Conservation (phyloP, 2,329 filamentous ascomycete species). For the Colletotrichum sp. region DNA sequence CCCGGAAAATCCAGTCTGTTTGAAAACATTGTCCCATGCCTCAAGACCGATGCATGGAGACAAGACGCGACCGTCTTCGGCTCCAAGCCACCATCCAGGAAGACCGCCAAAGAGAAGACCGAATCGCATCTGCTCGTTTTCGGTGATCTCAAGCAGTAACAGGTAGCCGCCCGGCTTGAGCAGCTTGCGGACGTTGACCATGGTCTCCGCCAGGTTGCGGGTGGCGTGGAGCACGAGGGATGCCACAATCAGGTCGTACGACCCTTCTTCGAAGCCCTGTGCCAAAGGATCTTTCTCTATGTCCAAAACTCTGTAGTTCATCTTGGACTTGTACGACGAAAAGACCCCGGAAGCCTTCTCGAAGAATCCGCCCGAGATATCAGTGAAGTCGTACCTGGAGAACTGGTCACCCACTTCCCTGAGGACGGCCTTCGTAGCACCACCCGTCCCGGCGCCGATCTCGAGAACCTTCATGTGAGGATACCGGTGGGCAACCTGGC, state of each 20-base stretch:
- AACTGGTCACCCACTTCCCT: not conserved
- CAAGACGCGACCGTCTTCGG: conserved; percentile 22
- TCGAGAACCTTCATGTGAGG: conserved; percentile 29
- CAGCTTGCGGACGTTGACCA: conserved; percentile 27
- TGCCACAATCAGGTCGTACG: conserved; percentile 33
- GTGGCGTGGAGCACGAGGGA: conserved; percentile 34
- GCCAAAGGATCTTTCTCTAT: conserved; percentile 29
- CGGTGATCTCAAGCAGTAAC: not conserved
- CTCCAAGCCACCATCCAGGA: conserved; percentile 32
- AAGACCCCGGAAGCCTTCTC: conserved; percentile 28
- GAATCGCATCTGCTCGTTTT: conserved; percentile 17
- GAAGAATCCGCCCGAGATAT: conserved; percentile 25
- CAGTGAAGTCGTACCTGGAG: conserved; percentile 25
- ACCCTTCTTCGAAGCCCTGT: conserved; percentile 29
- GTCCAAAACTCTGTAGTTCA: conserved; percentile 31
- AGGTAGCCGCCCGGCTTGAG: conserved; percentile 36
- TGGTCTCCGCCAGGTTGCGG: conserved; percentile 20
- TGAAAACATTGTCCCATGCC: not conserved
- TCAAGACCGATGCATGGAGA: not conserved
- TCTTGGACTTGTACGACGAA: not conserved
- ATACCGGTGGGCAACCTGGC: conserved; percentile 10
- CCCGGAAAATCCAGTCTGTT: conserved; percentile 5
- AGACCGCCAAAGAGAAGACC: conserved; percentile 27
- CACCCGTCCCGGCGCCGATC: conserved; percentile 48
- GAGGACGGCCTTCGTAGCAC: conserved; percentile 20